Evolutionary conservation across 306 rosid species (phyloP).

Genomic region (Hylodesmum podocarpum): DNA sequence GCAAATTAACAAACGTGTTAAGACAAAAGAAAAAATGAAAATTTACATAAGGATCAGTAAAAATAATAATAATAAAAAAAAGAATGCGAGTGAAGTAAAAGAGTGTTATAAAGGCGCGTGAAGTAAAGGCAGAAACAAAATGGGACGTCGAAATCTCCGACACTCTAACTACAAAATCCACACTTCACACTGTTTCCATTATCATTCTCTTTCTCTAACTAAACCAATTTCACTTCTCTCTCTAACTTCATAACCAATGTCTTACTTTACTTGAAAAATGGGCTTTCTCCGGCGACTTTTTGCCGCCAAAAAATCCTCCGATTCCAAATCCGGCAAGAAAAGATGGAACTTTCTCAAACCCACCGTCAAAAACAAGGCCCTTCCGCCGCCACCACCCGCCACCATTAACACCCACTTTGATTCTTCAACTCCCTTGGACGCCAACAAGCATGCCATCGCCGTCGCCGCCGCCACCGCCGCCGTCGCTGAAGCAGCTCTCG

Average conservation of each 20-base stretch:
- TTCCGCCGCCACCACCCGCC: background rate
- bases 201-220: constrained; percentile 6
- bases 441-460: constrained; percentile 86
- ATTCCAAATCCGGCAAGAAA: constrained; percentile 31
- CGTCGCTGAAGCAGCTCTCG: constrained; percentile 88
- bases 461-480: constrained; percentile 96
- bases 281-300: constrained; percentile 93
- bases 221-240: background rate
- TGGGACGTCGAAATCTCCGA: constrained; percentile 29
- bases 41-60: background rate
- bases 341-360: constrained; percentile 48
- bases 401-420: background rate
- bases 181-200: constrained; percentile 4
- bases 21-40: too few relatives aligned
- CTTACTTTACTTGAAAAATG: constrained; percentile 42
- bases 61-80: background rate
- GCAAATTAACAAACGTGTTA: background rate
- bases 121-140: background rate
- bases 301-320: constrained; percentile 48
- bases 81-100: background rate
- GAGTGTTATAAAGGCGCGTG: constrained; percentile 7
- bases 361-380: constrained; percentile 14
- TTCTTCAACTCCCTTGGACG: constrained; percentile 42
- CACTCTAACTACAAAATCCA: constrained; percentile 21
- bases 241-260: constrained; percentile 30